Conservation (phyloP, 495 filamentous ascomycete genomes). For the Xylaria flabelliformis region DNA sequence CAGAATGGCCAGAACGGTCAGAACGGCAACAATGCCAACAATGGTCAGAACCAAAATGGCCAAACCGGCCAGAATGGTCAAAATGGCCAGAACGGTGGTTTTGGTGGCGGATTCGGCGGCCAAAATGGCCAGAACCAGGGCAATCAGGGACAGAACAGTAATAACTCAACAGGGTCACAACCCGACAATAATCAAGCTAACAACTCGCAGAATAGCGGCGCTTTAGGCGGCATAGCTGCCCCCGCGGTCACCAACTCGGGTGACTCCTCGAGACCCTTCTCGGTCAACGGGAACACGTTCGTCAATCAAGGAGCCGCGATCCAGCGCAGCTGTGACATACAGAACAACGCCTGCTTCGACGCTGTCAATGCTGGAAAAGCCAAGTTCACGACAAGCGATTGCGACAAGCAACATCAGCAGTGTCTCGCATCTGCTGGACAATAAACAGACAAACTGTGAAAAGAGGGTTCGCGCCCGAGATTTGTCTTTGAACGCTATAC, state of each 20-base stretch:
- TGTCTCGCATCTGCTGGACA: conserved; percentile 26
- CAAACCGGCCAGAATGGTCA: conserved; percentile 20
- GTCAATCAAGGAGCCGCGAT: conserved; percentile 48
- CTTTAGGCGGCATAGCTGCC: conserved; percentile 44
- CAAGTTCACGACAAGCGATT: conserved; percentile 48
- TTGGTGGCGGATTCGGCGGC: conserved; percentile 1
- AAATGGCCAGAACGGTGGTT: conserved; percentile 22
- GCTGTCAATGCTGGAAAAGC: conserved; percentile 47
- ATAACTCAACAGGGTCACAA: conserved; percentile 15
- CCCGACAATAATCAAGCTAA: conserved; percentile 31
- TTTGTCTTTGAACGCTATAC: conserved; percentile 7
- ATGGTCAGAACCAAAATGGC: conserved; percentile 11
- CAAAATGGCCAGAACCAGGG: conserved; percentile 19
- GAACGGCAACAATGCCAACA: neutral
- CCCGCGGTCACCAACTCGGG: conserved; percentile 49
- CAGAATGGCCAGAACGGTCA: conserved; percentile 22
- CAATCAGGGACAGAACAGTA: conserved; percentile 24
- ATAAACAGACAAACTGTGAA: neutral
- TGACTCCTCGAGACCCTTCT: conserved; percentile 53
- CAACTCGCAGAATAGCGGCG: conserved; percentile 29
- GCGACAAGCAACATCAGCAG: conserved; percentile 47
- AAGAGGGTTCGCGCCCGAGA: neutral
- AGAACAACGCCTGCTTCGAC: conserved; percentile 58
- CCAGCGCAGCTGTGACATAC: conserved; percentile 52
- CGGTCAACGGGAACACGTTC: conserved; percentile 60